A percentile compares a stretch with the other conserved stretches of the same genome.
Evolutionary conservation across 805 yeast genomes (phyloP).

Genomic region (Wilhelminamyces savonicus): DNA sequence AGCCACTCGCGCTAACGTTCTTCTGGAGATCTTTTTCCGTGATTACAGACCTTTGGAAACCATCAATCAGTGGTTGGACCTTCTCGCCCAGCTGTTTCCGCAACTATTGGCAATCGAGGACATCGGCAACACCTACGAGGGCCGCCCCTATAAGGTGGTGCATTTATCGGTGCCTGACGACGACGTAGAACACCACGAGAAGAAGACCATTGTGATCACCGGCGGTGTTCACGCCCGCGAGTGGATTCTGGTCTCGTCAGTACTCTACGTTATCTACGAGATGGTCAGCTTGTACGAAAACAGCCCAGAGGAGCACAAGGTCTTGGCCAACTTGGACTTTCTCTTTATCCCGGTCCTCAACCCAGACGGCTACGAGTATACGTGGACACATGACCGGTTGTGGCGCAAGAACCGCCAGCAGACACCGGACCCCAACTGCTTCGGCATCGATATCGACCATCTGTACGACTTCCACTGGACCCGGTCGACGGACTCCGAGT

Average conservation of each 20-base stretch:
- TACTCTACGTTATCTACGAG: constrained; percentile 46
- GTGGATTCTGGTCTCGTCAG: constrained; percentile 75
- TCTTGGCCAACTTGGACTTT: constrained; percentile 58
- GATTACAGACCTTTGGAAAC: constrained; percentile 63
- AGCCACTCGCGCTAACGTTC: constrained; percentile 5
- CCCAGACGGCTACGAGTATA: constrained; percentile 85
- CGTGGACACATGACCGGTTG: constrained; percentile 75
- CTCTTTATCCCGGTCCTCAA: constrained; percentile 77
- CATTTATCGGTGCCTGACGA: constrained; percentile 49
- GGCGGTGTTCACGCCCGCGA: constrained; percentile 90
- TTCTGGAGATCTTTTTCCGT: constrained; percentile 56
- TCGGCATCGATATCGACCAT: constrained; percentile 84
- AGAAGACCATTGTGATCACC: constrained; percentile 65
- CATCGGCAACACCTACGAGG: constrained; percentile 74
- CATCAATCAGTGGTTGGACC: constrained; percentile 66
- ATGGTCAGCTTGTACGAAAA: constrained; percentile 23
- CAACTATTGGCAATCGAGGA: constrained; percentile 54
- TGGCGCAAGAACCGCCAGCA: constrained; percentile 89
- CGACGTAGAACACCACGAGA: constrained; percentile 25
- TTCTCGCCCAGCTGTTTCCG: constrained; percentile 57
- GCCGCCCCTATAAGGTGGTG: constrained; percentile 61
- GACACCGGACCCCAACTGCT: constrained; percentile 56
- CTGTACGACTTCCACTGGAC: constrained; percentile 75
- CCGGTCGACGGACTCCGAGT: constrained; percentile 55
- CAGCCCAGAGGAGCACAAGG: constrained; percentile 31